phyloP scores from a whole-genome alignment of 164 flowering plant species.

The Chloranthus sessilifolius region DNA sequence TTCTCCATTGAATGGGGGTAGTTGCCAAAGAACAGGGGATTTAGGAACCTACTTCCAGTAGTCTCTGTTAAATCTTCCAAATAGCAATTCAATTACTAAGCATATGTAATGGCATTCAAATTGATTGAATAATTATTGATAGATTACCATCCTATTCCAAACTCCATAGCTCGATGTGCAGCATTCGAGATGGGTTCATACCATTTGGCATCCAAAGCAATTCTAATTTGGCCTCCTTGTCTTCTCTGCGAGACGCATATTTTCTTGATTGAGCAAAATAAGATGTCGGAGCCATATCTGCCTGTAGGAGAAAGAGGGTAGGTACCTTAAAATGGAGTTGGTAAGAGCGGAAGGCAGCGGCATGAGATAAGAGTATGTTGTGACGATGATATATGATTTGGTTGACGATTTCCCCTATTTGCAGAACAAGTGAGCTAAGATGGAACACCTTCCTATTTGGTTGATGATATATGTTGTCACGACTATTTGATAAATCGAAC shows the following conservation, averaged over 20 bases:
- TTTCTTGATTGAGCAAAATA: too few relatives aligned
- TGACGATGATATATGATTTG: conserved; percentile 84
- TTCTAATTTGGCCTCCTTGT: conserved; percentile 74
- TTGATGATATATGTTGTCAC: too few relatives aligned
- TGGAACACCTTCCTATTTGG: too few relatives aligned
- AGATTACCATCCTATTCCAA: conserved; percentile 78
- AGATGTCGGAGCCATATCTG: neutral
- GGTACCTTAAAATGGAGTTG: conserved; percentile 73
- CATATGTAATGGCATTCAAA: too few relatives aligned
- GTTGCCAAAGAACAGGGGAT: conserved; percentile 73
- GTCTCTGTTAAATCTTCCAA: too few relatives aligned
- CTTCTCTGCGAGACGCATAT: conserved; percentile 28
- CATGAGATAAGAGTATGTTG: conserved; percentile 77
- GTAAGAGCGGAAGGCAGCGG: conserved; percentile 58
- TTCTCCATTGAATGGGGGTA: conserved; percentile 75
- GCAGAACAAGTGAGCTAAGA: conserved; percentile 61
- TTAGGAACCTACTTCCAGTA: conserved; percentile 80
- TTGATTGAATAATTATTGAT: neutral
- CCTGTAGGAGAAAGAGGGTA: too few relatives aligned
- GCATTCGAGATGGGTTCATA: conserved; percentile 81
- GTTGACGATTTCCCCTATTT: conserved; percentile 61
- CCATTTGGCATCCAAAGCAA: conserved; percentile 83
- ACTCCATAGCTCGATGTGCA: conserved; percentile 76
- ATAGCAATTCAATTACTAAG: too few relatives aligned
- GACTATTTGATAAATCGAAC: too few relatives aligned